Conservation (phyloP, 1,284 basidiomycete genomes). For the Cystobasidiaceae sp. region DNA sequence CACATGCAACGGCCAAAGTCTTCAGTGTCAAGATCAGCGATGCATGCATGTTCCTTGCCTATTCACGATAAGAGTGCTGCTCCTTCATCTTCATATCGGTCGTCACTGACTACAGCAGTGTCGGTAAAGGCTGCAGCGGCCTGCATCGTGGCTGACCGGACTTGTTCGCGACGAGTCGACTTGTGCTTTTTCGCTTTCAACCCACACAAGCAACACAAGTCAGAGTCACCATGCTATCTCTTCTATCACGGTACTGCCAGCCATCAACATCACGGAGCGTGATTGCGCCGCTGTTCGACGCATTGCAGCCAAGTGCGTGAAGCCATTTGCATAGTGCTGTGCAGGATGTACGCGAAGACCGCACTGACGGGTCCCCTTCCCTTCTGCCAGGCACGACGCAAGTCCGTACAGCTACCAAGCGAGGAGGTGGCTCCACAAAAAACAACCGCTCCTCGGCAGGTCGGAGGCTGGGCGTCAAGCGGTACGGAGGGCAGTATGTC, state of each 20-base stretch:
- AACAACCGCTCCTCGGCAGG: conserved; percentile 88
- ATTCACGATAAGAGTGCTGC: no score
- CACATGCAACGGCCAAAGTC: no score
- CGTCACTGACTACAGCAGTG: no score
- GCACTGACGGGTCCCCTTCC: background rate
- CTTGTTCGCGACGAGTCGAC: no score
- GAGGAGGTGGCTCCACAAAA: conserved; percentile 82
- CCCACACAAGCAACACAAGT: background rate
- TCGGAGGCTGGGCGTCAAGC: conserved; percentile 85
- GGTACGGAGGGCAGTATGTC: conserved; percentile 69
- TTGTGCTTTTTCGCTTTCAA: no score
- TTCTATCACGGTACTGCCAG: conserved; percentile 33
- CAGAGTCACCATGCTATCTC: conserved; percentile 28
- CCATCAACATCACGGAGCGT: conserved; percentile 24
- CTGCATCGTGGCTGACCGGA: no score
- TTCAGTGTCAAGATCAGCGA: no score
- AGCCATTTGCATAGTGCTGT: background rate
- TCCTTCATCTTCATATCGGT: no score
- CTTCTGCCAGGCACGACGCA: conserved; percentile 53
- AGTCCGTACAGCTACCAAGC: conserved; percentile 85
- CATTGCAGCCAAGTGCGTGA: conserved; percentile 29
- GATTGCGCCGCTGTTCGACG: conserved; percentile 34
- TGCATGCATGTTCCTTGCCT: no score
- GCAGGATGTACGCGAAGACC: background rate
- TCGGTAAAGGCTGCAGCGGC: no score